Conservation (phyloP, 2,329 filamentous ascomycete genomes). For the Penicillium sp. region DNA sequence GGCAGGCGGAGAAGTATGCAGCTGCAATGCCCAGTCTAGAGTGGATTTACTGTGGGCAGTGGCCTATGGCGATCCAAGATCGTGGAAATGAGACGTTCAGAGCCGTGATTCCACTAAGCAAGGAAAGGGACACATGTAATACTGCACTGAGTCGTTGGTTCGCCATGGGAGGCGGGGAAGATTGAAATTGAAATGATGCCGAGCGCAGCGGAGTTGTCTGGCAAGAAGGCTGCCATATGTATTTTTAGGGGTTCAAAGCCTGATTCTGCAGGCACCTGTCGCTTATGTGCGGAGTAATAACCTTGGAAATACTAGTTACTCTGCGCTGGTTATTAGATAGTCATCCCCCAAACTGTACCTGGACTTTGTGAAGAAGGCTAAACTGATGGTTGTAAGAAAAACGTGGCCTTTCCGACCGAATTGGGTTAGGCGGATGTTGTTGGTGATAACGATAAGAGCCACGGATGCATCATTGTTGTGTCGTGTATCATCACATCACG, state of each 20-base stretch:
- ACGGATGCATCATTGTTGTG: background rate
- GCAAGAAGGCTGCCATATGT: too few species aligned
- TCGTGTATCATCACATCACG: too few species aligned
- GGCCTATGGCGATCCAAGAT: background rate
- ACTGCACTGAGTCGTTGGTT: background rate
- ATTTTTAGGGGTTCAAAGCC: too few species aligned
- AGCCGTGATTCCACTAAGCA: background rate
- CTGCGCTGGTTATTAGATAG: too few species aligned
- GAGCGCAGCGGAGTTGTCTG: too few species aligned
- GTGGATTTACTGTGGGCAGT: background rate
- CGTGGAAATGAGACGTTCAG: background rate
- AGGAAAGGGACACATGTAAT: background rate
- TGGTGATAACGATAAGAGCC: slow-evolving; percentile 3
- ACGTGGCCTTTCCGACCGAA: slow-evolving; percentile 1
- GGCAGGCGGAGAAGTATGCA: background rate
- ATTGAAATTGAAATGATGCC: too few species aligned
- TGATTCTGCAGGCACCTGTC: too few species aligned
- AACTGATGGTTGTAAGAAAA: background rate
- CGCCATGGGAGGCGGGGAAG: too few species aligned
- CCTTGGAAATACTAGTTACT: too few species aligned
- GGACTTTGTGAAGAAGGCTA: background rate
- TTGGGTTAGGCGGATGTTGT: background rate
- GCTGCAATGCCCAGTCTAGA: background rate
- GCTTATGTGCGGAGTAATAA: too few species aligned
- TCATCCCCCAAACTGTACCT: too few species aligned